Base-by-base conservation (phyloP, 78 protist species). In the Chrysochromulina tobinii region DNA sequence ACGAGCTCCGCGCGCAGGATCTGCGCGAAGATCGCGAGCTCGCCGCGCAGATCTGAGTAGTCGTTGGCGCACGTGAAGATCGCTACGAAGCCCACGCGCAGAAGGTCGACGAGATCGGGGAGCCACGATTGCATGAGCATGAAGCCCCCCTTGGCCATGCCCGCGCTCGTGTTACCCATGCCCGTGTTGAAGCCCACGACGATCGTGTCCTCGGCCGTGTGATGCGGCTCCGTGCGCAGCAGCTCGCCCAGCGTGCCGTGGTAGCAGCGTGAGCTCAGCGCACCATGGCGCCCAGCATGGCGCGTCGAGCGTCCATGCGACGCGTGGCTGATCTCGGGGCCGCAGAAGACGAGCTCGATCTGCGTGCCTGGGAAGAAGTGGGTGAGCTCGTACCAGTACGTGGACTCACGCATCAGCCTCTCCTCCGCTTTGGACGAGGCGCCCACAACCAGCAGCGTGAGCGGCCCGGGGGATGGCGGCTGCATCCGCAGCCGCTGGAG, bases 31-130 rank as follows among this genome's bases (percentile, higher is more conserved):
- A 77, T 18, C 20, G 0, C 18, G 20, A 53, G 11, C 85, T 77
- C 85, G 85, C 85, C 85, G 15, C 61, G 61, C 21, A 77, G 85
- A 27, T 77, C 85, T 15, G 85, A 77, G 27, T 21, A 77, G 61
- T 77, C 85, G 61, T 77, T 77, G 25, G 85, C 85, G 85, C 85
- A 77, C 7, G 85, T 77, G 85, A 77, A 77, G 38, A 77, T 0
- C 25, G 61, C 85, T 3, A 77, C 8, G 59, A 77, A 51, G 61
- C 85, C 27, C 25, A 57, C 2, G 25, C n/a, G 59, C 38, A 53
- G 61, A 6, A 51, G 3, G 38, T 5, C 38, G 61, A 50, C 61
- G 25, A 77, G 85, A 7, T 77, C 85, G 27, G 85, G 85, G 25
- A 51, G n/a, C 85, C 85, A 77, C 23, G 54, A 9, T 9, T 1